Evolutionary conservation across 441 rosid species (phyloP).

Genomic region (Aquilaria agallochum): DNA sequence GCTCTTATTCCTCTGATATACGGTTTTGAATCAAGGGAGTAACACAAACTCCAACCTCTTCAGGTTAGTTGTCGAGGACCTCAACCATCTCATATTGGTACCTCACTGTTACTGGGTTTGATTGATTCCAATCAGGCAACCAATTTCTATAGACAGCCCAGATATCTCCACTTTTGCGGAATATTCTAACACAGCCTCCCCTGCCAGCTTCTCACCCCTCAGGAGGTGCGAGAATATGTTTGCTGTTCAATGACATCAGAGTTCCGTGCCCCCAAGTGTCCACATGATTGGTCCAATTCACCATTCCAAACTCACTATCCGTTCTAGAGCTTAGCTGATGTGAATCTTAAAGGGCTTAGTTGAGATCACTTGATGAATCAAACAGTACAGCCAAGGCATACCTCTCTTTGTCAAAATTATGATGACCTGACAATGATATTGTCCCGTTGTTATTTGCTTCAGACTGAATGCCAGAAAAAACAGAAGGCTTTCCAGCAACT

Average conservation of each 20-base stretch:
- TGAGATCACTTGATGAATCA: conserved; percentile 80
- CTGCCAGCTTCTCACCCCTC: conserved; percentile 87
- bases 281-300: conserved; percentile 96
- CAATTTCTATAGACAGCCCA: conserved; percentile 96
- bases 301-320: conserved; percentile 79
- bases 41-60: conserved; percentile 81
- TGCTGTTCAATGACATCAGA: conserved; percentile 84
- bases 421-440: too few species aligned
- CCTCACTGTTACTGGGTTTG: conserved; percentile 75
- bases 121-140: conserved; percentile 76
- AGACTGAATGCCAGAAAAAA: conserved; percentile 29
- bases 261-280: conserved; percentile 84
- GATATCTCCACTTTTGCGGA: conserved; percentile 78
- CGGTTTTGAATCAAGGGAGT: conserved; percentile 83
- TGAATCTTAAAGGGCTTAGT: conserved; percentile 81
- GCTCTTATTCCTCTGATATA: conserved; percentile 54
- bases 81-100: conserved; percentile 98
- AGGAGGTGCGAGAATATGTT: conserved; percentile 91
- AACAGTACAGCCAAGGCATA: conserved; percentile 94
- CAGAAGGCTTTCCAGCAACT: conserved; percentile 30
- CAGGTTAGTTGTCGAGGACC: conserved; percentile 84
- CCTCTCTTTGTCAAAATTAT: too few species aligned
- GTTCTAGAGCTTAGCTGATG: conserved; percentile 88
- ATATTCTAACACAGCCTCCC: conserved; percentile 94
- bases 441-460: conserved; percentile 15